These are phyloP conservation scores for Pisolithus orientalis DNA, from an alignment of 768 basidiomycete genomes.

Conservation along the genomic window DNA sequence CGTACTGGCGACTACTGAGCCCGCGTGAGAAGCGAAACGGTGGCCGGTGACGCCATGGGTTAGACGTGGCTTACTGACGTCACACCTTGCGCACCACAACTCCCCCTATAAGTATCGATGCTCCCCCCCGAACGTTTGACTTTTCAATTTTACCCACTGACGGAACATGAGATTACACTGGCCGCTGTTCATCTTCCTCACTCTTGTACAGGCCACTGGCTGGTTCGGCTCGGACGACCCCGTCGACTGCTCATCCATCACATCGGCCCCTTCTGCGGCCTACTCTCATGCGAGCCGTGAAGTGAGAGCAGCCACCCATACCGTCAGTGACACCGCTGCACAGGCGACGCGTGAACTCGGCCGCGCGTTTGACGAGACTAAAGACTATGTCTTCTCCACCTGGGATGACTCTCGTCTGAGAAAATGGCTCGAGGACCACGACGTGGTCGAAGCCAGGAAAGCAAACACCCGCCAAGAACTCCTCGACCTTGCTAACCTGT, in stretches of 20 bases:
- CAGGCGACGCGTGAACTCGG: constrained; percentile 49
- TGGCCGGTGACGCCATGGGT: constrained; percentile 3
- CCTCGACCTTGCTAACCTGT: constrained; percentile 57
- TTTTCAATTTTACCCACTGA: background rate
- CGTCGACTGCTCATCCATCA: constrained; percentile 44
- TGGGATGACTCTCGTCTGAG: constrained; percentile 82
- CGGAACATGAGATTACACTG: constrained; percentile 14
- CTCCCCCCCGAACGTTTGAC: background rate
- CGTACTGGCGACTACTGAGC: no score
- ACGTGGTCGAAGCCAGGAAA: constrained; percentile 58
- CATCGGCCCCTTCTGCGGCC: constrained; percentile 43
- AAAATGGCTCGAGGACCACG: constrained; percentile 68
- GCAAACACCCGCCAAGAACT: constrained; percentile 57
- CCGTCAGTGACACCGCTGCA: constrained; percentile 36
- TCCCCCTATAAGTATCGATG: constrained; percentile 5
- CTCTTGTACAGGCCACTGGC: constrained; percentile 37
- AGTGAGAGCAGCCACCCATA: constrained; percentile 33
- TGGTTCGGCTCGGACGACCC: constrained; percentile 56
- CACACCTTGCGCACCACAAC: constrained; percentile 13
- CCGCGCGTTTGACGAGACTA: constrained; percentile 57
- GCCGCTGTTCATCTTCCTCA: constrained; percentile 25
- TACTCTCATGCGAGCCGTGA: constrained; percentile 24
- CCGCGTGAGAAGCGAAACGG: background rate
- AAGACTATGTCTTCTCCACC: constrained; percentile 83
- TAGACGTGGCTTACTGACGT: constrained; percentile 15